These are phyloP conservation scores for Kwoniella europaea DNA, from an alignment of 768 basidiomycete genomes.

Conservation along the genomic window DNA sequence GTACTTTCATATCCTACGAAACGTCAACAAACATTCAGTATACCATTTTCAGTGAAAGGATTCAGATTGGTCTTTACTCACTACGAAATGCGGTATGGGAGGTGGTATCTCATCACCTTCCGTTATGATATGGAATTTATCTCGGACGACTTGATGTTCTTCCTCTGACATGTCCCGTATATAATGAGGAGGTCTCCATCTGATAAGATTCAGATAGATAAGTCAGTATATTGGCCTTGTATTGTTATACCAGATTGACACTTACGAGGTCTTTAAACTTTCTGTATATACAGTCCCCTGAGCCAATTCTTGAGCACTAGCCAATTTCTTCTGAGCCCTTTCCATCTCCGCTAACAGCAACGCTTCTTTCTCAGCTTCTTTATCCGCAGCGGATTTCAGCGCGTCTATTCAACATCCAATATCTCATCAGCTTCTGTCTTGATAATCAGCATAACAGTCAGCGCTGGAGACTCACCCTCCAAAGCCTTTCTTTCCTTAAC, in stretches of 20 bases:
- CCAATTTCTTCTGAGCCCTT: constrained; percentile 84
- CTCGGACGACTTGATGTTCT: constrained; percentile 74
- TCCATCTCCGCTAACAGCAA: constrained; percentile 86
- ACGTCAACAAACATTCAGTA: too few relatives aligned
- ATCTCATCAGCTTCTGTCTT: not conserved
- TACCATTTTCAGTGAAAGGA: too few relatives aligned
- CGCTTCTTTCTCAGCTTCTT: constrained; percentile 83
- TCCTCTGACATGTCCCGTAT: constrained; percentile 73
- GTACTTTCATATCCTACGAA: constrained; percentile 96
- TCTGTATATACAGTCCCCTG: constrained; percentile 91
- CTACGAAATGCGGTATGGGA: constrained; percentile 85
- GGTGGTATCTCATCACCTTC: constrained; percentile 93
- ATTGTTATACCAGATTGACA: constrained; percentile 10
- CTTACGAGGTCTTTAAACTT: constrained; percentile 77
- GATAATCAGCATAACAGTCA: not conserved
- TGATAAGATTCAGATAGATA: constrained; percentile 51
- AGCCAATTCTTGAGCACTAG: constrained; percentile 89
- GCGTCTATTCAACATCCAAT: constrained; percentile 65
- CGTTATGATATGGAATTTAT: constrained; percentile 92
- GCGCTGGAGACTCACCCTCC: constrained; percentile 66
- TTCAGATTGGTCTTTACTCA: too few relatives aligned
- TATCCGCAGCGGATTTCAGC: constrained; percentile 83
- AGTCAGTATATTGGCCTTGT: not conserved
- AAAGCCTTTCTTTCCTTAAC: constrained; percentile 81
- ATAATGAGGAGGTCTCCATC: constrained; percentile 87